Base-by-base conservation (phyloP, 495 filamentous ascomycete genomes). In the Penicillium waksmanii region DNA sequence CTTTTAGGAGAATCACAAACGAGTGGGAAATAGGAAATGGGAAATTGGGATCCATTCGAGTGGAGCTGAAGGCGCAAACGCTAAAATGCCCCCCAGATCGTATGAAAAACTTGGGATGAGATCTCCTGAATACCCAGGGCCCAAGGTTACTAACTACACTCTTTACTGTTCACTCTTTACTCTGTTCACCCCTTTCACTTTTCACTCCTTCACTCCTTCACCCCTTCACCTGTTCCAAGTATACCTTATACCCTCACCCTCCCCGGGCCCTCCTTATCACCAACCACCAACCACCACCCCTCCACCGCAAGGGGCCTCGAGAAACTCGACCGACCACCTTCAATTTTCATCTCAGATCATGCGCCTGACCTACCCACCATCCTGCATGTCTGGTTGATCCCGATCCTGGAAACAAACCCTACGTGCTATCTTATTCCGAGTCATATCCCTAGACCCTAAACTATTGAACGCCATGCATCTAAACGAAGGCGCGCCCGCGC, bases 401-500 rank as follows among this genome's bases (percentile, higher is more conserved):
- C 43, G 27, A 44, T 50, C 31, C 25, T 33, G 40, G 33, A 46
- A 43, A 31, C 8, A 43, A 36, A 52, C 5, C 8, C 21, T 44
- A 53, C 5, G 15, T 40, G 15, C 11, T 40, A 40, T 40, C 36
- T 5, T 9, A 13, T 15, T 55, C 49, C 56, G 27, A 48, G 42
- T 18, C 11, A 33, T 13, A 57, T 51, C 55, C 60, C 40, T 60
- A 48, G 55, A 4, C 36, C 15, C 15, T 12, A n/a, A 38, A 71
- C 63, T 69, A 67, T 66, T 65, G 67, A 66, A 70, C 67, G 66
- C 71, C 62, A 79, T 79, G 76, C 73, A 73, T 68, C 58, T 63
- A n/a, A 50, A 69, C 51, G 65, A 73, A 34, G 53, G 56, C 53
- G 51, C 65, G 35, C 52, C 70, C 59, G 62, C 60, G 36, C 60